Base-by-base conservation (phyloP, 2,329 filamentous ascomycete species). In the Chaetomium olivaceum region DNA sequence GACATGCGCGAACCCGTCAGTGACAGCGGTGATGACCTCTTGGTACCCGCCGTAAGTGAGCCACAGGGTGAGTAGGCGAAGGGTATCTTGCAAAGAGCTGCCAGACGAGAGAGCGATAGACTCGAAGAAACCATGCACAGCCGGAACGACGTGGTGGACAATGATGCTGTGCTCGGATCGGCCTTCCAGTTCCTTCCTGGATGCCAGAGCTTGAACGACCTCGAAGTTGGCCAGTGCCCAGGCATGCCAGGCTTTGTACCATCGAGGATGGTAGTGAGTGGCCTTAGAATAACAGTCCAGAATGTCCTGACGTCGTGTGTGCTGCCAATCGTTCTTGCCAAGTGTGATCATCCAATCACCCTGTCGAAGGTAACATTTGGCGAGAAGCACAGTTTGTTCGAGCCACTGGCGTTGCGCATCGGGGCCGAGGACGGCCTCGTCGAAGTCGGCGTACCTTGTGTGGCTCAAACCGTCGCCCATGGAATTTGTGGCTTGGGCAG, bases 221-320 rank as follows among this genome's bases (percentile, higher is more conserved):
- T 99, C 94, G 73, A 99, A 99, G 77, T 99, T 99, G 62, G 95
- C 94, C 68, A 99, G 80, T 12, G 95, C 96, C 94, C 95, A 99
- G 0, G 95, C 91, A 78, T 99, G 95, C 95, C 95, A 99, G 8
- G 96, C 95, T 79, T 99, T 99, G 81, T 99, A 99, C 87, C 94
- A 99, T 67, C 90, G 89, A 39, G 92, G 90, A 76, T 99, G 96
- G 79, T 96, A 97, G 66, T 92, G 89, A 1, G 95, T 99, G 1
- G 96, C 96, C 66, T 93, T 90, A 21, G 89, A 89, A 77, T 98
- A 99, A 1, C 95, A 93, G n/a, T 87, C 85, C 27, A 99, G 82
- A 65, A 99, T 93, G 61, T 98, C 94, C 60, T 91, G 87, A 4
- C 97, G 91, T 70, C 91, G 89, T 9, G 92, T 90, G 68, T 91